Conservation (phyloP, 768 basidiomycete species). For the Macrocybe gigantea region DNA sequence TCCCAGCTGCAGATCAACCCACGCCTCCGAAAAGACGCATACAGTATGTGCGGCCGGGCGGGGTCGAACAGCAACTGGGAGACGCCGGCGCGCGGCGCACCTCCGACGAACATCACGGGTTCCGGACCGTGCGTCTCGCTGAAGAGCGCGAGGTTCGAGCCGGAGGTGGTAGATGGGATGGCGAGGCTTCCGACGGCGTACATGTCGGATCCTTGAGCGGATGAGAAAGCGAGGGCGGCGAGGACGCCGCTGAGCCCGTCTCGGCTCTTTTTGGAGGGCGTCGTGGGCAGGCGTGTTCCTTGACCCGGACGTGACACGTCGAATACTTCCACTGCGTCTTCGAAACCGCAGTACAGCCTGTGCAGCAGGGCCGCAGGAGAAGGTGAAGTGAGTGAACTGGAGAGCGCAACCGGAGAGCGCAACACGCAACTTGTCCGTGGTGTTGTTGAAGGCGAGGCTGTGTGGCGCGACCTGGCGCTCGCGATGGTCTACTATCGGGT, state of each 20-base stretch:
- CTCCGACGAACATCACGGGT: slow-evolving; percentile 60
- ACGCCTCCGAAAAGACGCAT: slow-evolving; percentile 71
- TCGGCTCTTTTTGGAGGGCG: slow-evolving; percentile 29
- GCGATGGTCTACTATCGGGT: slow-evolving; percentile 88
- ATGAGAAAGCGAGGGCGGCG: slow-evolving; percentile 75
- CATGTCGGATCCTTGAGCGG: slow-evolving; percentile 51
- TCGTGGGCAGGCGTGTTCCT: slow-evolving; percentile 16
- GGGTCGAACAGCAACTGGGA: slow-evolving; percentile 78
- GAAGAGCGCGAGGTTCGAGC: slow-evolving; percentile 61
- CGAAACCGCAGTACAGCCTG: slow-evolving; percentile 21
- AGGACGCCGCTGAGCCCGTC: slow-evolving; percentile 91
- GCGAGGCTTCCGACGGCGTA: slow-evolving; percentile 80
- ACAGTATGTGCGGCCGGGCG: slow-evolving; percentile 60
- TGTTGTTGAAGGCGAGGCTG: slow-evolving; percentile 69
- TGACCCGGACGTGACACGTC: slow-evolving; percentile 15
- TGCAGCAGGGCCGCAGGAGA: no score
- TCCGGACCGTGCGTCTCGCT: slow-evolving; percentile 48
- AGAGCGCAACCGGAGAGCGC: no score
- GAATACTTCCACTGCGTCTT: slow-evolving; percentile 23
- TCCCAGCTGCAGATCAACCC: slow-evolving; percentile 73
- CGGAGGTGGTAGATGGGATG: slow-evolving; percentile 20
- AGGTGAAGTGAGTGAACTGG: neutral
- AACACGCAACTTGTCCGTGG: slow-evolving; percentile 50
- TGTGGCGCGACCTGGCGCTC: slow-evolving; percentile 89
- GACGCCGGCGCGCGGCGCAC: slow-evolving; percentile 44